These are phyloP conservation scores for Penicillium decumbens DNA, from an alignment of 2,329 filamentous ascomycete genomes.

Conservation along the genomic window DNA sequence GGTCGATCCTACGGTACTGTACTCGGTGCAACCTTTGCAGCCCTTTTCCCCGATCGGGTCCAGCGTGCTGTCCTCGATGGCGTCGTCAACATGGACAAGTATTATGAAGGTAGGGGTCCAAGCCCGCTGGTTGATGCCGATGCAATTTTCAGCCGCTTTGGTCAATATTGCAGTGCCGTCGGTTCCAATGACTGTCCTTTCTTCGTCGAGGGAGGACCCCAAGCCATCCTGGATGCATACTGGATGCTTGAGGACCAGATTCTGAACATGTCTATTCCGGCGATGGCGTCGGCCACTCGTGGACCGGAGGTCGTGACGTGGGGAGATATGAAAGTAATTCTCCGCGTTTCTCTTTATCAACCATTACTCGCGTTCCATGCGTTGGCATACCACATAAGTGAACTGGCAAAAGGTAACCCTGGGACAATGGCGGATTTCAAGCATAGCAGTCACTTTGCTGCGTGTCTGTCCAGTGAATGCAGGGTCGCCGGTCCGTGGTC, in stretches of 20 bases:
- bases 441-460: conserved; percentile 20
- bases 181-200: conserved; percentile 31
- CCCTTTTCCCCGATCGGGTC: conserved; percentile 42
- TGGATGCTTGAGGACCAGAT: conserved; percentile 23
- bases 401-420: conserved; percentile 26
- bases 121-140: conserved; percentile 33
- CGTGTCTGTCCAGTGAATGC: conserved; percentile 29
- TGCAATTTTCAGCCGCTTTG: conserved; percentile 34
- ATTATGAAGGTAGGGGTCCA: conserved; percentile 27
- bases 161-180: conserved; percentile 29
- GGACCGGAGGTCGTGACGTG: conserved; percentile 37
- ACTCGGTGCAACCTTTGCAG: conserved; percentile 46
- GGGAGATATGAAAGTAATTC: conserved; percentile 31
- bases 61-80: conserved; percentile 33
- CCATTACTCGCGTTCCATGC: conserved; percentile 28
- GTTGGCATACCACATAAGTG: conserved; percentile 25
- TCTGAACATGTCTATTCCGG: conserved; percentile 27
- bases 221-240: conserved; percentile 27
- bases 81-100: conserved; percentile 36
- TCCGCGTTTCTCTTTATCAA: conserved; percentile 32
- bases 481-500: conserved; percentile 31
- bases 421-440: conserved; percentile 31
- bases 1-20: conserved; percentile 46
- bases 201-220: conserved; percentile 25
- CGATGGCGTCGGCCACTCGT: conserved; percentile 24